A percentile compares a stretch with the other conserved stretches of the same genome.
These are phyloP conservation scores for Plasmodium gallinaceum DNA, from an alignment of 169 alveolate genomes.

Conservation along the genomic window DNA sequence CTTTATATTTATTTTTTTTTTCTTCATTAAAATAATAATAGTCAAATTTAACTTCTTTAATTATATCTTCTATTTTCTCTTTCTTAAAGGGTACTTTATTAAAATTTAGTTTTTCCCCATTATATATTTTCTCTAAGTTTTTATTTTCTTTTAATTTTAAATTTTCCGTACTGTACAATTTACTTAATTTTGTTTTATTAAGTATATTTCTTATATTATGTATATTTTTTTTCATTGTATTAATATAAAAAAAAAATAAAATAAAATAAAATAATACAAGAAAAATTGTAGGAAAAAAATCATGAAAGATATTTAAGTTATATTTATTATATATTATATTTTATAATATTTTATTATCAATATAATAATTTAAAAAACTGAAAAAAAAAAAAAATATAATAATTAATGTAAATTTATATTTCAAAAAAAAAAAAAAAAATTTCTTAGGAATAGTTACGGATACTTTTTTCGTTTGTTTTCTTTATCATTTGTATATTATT, in stretches of 20 bases:
- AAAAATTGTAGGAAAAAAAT: not conserved
- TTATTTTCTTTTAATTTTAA: slow-evolving; percentile 32
- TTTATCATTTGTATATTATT: no score
- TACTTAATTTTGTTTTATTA: slow-evolving; percentile 17
- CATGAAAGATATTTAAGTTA: not conserved
- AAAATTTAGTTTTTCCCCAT: slow-evolving; percentile 79
- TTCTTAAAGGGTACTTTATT: slow-evolving; percentile 81
- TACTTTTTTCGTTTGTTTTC: no score
- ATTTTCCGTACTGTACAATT: slow-evolving; percentile 23
- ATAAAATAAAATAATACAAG: not conserved
- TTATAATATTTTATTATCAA: no score
- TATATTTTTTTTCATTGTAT: slow-evolving; percentile 58
- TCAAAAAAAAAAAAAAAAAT: no score
- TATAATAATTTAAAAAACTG: no score
- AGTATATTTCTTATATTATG: slow-evolving; percentile 15
- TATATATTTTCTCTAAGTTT: slow-evolving; percentile 65
- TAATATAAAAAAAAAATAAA: slow-evolving; percentile 1
- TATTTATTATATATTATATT: no score
- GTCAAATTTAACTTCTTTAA: slow-evolving; percentile 87
- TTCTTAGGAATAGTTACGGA: no score
- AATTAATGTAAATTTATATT: no score
- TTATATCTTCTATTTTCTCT: slow-evolving; percentile 84
- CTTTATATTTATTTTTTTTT: slow-evolving; percentile 81
- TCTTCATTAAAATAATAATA: slow-evolving; percentile 87
- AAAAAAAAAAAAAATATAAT: no score